phyloP scores from a whole-genome alignment of 495 filamentous ascomycete genomes.

The Trichoderma erinaceum region DNA sequence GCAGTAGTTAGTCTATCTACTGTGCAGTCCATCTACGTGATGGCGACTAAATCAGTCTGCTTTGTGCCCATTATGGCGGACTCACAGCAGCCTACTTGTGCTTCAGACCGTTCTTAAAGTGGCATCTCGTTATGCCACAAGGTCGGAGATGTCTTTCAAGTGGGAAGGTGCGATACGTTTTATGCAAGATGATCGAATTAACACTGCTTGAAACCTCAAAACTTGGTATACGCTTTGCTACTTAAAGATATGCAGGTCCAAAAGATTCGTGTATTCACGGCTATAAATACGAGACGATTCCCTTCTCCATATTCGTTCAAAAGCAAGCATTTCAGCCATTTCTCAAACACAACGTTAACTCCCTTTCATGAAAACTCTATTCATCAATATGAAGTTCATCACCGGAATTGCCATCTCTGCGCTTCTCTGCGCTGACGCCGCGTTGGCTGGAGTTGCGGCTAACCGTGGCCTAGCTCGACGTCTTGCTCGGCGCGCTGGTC shows the following conservation, averaged over 20 bases:
- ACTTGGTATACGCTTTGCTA: not conserved
- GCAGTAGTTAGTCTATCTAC: not conserved
- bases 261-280: not conserved
- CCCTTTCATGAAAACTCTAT: not conserved
- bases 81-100: not conserved
- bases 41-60: not conserved
- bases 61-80: no score
- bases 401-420: not conserved
- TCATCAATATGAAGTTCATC: slow-evolving; percentile 5
- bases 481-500: slow-evolving; percentile 9
- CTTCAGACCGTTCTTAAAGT: not conserved
- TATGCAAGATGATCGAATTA: not conserved
- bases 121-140: not conserved
- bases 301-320: not conserved
- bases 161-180: not conserved
- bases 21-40: not conserved
- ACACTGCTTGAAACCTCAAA: not conserved
- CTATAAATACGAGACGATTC: not conserved
- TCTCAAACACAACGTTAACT: not conserved
- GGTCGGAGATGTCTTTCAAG: not conserved
- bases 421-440: slow-evolving; percentile 14
- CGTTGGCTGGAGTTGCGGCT: not conserved
- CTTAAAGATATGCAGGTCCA: not conserved
- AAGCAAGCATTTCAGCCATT: not conserved
- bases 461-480: slow-evolving; percentile 4